These are phyloP conservation scores for Sporothrix humicola DNA, from an alignment of 2,329 filamentous ascomycete species.

Conservation along the genomic window DNA sequence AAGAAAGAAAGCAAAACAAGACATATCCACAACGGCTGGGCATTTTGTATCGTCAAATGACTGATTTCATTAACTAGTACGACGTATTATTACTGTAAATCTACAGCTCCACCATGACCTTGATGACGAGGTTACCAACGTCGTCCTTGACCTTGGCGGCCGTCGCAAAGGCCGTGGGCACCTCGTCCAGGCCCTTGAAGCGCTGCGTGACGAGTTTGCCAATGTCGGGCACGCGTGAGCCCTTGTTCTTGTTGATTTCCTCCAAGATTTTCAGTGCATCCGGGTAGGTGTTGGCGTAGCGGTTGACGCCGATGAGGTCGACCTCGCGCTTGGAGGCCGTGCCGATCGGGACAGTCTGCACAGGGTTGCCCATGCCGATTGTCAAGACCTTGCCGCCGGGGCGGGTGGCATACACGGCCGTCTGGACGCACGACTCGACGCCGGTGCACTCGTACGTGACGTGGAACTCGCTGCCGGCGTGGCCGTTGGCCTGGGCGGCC, in stretches of 20 bases:
- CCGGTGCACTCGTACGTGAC: conserved; percentile 60
- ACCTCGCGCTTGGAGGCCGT: conserved; percentile 71
- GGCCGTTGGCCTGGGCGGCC: conserved; percentile 36
- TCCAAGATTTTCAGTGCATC: conserved; percentile 55
- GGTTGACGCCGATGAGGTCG: conserved; percentile 72
- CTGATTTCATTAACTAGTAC: too few species aligned
- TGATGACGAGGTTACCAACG: conserved; percentile 71
- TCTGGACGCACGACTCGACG: conserved; percentile 75
- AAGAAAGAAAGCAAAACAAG: too few species aligned
- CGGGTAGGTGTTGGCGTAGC: conserved; percentile 75
- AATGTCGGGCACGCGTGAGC: conserved; percentile 62
- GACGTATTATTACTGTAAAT: too few species aligned
- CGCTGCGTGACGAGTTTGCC: conserved; percentile 72
- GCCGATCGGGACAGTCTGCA: conserved; percentile 71
- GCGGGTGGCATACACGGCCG: conserved; percentile 70
- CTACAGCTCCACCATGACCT: conserved; percentile 65
- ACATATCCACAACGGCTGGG: too few species aligned
- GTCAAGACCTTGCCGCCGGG: conserved; percentile 72
- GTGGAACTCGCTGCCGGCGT: background rate
- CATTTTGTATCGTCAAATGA: background rate
- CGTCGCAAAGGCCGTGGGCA: conserved; percentile 71
- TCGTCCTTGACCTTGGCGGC: conserved; percentile 73
- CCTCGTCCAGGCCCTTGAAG: conserved; percentile 66
- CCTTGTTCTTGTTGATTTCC: conserved; percentile 51
- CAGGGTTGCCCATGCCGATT: conserved; percentile 73